Base-by-base conservation (phyloP, 768 basidiomycete genomes). In the Rhodotorula kratochvilovae region DNA sequence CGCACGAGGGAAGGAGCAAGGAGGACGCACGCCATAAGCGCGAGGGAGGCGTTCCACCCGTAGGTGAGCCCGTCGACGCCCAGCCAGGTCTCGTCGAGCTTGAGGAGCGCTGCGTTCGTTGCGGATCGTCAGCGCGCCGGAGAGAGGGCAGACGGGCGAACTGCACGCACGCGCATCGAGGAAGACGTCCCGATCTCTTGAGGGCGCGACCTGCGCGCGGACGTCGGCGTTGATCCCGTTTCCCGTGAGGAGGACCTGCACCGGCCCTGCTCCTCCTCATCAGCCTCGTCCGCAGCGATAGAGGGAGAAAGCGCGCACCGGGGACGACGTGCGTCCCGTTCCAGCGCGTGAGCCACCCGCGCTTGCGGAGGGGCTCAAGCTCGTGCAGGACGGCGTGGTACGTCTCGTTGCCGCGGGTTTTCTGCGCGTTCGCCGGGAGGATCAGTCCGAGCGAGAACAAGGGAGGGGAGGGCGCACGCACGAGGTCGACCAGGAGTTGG, bases 151-250 rank as follows among this genome's bases (percentile, higher is more conserved):
- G 1, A 29, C n/a, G n/a, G n/a, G n/a, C n/a, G n/a, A n/a, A n/a
- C n/a, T n/a, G n/a, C n/a, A 54, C 70, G n/a, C 23, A 71, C 70
- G 70, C 43, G 70, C 69, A 27, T 71, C 73, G 39, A 74, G 64
- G 57, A 71, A 71, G 31, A 68, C 56, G 63, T 71, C 63, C 0
- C 63, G 61, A 3, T 48, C 5, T 3, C 17, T 35, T 21, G 62
- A 48, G 1, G 59, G 27, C 10, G 69, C 66, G 16, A 74, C 56
- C 23, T 62, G 57, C 1, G 69, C 27, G 5, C 68, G 68, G 23
- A 74, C 73, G 39, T 74, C 68, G 11, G 48, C 43, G 29, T 74
- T 74, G 54, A 68, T 68, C 31, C 68, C 73, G 56, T 74, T 74
- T 10, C 73, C 73, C 5, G 73, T 74, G 33, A 71, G 45, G 33